phyloP scores from a whole-genome alignment of 1,284 basidiomycete species.

The Microbotryomycetes sp. region DNA sequence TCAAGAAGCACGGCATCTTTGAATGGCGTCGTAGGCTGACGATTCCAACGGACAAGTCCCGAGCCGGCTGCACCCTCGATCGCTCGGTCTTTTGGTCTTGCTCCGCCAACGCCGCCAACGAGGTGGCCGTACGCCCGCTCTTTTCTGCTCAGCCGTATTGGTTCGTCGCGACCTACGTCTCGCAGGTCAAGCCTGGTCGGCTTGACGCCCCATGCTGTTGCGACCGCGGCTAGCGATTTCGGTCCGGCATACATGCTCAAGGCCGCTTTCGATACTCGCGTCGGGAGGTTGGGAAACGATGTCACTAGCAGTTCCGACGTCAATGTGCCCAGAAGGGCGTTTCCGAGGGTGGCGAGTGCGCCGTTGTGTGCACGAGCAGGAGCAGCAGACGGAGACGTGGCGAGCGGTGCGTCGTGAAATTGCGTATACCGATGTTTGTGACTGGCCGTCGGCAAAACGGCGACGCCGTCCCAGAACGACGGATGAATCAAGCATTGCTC shows the following conservation, averaged over 20 bases:
- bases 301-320: conserved; percentile 76
- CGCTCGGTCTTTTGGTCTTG: conserved; percentile 11
- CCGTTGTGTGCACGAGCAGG: conserved; percentile 59
- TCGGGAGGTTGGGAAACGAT: conserved; percentile 84
- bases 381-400: conserved; percentile 54
- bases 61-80: conserved; percentile 29
- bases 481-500: conserved; percentile 73
- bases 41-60: conserved; percentile 42
- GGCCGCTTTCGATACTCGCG: conserved; percentile 76
- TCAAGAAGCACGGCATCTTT: conserved; percentile 32
- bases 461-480: conserved; percentile 49
- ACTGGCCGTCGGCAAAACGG: conserved; percentile 13
- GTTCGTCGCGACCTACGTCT: conserved; percentile 39
- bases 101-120: conserved; percentile 26
- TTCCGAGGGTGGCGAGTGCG: conserved; percentile 73
- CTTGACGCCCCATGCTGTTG: conserved; percentile 40
- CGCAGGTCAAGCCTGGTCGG: conserved; percentile 49
- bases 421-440: conserved; percentile 32
- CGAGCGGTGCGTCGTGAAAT: conserved; percentile 14
- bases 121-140: conserved; percentile 32
- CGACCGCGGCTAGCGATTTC: conserved; percentile 70
- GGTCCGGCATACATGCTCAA: conserved; percentile 87
- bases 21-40: conserved; percentile 14
- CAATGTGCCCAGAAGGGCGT: conserved; percentile 84
- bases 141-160: conserved; percentile 50